Evolutionary conservation across 352 stramenopile genomes (phyloP).

Genomic region (Phytopythium sindhum): DNA sequence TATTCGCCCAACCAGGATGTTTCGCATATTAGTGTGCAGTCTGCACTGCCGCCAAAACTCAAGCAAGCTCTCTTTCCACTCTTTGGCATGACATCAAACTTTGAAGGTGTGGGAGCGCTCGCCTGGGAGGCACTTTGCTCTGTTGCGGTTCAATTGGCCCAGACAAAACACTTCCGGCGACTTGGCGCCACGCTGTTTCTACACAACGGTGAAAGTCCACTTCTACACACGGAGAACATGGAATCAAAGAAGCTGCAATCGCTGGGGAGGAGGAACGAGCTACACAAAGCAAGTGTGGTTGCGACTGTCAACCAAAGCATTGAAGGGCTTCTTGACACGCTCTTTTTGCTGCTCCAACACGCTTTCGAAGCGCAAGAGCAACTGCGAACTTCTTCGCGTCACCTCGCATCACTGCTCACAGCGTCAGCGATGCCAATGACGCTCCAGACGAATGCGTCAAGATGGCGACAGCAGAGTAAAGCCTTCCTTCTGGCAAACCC

Average conservation of each 20-base stretch:
- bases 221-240: slow-evolving; percentile 33
- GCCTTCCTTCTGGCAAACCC: slow-evolving; percentile 20
- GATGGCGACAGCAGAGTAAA: not conserved
- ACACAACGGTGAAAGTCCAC: slow-evolving; percentile 12
- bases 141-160: slow-evolving; percentile 26
- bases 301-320: slow-evolving; percentile 38
- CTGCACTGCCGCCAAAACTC: slow-evolving; percentile 11
- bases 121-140: slow-evolving; percentile 33
- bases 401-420: not conserved
- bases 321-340: slow-evolving; percentile 30
- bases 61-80: slow-evolving; percentile 6
- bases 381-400: not conserved
- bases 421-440: not conserved
- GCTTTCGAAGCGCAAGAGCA: not conserved
- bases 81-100: not conserved
- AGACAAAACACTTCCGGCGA: slow-evolving; percentile 19
- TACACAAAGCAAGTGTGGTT: not conserved
- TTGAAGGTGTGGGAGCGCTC: slow-evolving; percentile 12
- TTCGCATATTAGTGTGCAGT: not conserved
- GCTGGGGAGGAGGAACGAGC: not conserved
- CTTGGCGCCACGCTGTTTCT: slow-evolving; percentile 13
- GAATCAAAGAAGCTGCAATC: not conserved
- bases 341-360: slow-evolving; percentile 27
- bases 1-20: not conserved
- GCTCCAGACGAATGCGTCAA: not conserved